Conservation (phyloP, 495 filamentous ascomycete genomes). For the Letharia columbiana region DNA sequence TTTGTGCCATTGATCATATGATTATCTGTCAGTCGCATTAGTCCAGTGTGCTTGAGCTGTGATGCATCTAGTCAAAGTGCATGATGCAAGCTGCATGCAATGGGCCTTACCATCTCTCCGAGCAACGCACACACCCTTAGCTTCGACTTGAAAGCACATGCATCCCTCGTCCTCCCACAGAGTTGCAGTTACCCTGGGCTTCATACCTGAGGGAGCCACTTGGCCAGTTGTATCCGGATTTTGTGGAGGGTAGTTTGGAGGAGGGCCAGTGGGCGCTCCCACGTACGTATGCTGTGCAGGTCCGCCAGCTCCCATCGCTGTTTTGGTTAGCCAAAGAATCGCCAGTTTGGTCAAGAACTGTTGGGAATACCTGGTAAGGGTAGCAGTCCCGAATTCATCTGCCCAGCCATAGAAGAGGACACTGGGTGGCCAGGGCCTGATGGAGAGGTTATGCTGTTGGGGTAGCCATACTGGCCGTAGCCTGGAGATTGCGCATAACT, state of each 20-base stretch:
- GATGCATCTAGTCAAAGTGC: constrained; percentile 10
- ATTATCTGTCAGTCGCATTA: constrained; percentile 57
- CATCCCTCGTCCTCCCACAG: constrained; percentile 98
- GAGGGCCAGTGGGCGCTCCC: constrained; percentile 42
- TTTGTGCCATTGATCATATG: constrained; percentile 99
- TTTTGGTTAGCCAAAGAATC: constrained; percentile 13
- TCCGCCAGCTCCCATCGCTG: constrained; percentile 31
- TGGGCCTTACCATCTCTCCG: constrained; percentile 70
- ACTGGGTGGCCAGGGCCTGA: constrained; percentile 58
- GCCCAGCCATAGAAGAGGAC: constrained; percentile 55
- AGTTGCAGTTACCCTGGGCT: constrained; percentile 94
- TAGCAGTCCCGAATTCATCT: constrained; percentile 49
- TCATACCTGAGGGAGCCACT: constrained; percentile 88
- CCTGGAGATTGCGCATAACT: constrained; percentile 58
- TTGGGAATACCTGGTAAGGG: constrained; percentile 54
- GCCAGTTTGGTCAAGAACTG: background rate
- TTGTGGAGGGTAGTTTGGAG: constrained; percentile 44
- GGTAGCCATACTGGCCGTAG: constrained; percentile 66
- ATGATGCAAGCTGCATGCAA: constrained; percentile 16
- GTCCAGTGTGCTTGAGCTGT: background rate
- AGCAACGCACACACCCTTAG: constrained; percentile 91
- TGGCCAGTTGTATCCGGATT: constrained; percentile 87
- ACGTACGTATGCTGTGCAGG: constrained; percentile 25
- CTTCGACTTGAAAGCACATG: constrained; percentile 95
- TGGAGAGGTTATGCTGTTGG: constrained; percentile 67